Evolutionary conservation across 345 rosid species (phyloP).

Genomic region (Salix udensis): DNA sequence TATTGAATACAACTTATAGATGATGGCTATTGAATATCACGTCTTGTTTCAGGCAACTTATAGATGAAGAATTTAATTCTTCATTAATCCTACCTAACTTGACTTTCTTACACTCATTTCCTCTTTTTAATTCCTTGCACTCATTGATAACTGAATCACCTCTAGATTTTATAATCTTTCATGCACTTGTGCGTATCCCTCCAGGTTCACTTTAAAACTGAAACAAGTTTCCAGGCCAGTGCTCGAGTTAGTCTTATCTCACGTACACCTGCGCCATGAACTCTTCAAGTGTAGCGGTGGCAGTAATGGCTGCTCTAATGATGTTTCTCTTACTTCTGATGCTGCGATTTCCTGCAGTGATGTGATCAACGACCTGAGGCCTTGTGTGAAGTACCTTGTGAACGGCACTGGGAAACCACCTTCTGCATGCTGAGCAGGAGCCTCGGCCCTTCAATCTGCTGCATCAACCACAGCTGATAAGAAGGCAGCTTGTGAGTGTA

Average conservation of each 20-base stretch:
- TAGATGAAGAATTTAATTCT: background rate
- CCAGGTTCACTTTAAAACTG: constrained; percentile 14
- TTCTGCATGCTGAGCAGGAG: constrained; percentile 54
- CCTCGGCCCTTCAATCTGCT: constrained; percentile 38
- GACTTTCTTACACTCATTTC: background rate
- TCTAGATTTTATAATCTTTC: constrained; percentile 4
- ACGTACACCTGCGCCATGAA: constrained; percentile 14
- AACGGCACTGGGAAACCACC: constrained; percentile 67
- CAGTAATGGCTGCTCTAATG: constrained; percentile 18
- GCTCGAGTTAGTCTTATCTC: background rate
- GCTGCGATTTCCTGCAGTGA: constrained; percentile 56
- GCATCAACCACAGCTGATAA: constrained; percentile 52
- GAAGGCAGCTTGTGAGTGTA: constrained; percentile 63
- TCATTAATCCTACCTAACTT: constrained; percentile 6
- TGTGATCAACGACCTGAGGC: constrained; percentile 59
- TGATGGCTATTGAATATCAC: background rate
- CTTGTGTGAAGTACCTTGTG: constrained; percentile 55
- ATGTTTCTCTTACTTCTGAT: constrained; percentile 32
- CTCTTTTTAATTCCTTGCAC: constrained; percentile 17
- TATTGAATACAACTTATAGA: no score
- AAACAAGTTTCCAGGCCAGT: background rate
- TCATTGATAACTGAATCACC: background rate
- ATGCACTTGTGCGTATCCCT: constrained; percentile 4
- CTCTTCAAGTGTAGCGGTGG: constrained; percentile 7
- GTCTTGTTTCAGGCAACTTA: background rate